These are phyloP conservation scores for Aspergillus fijiensis DNA, from an alignment of 2,329 filamentous ascomycete species.

Conservation along the genomic window DNA sequence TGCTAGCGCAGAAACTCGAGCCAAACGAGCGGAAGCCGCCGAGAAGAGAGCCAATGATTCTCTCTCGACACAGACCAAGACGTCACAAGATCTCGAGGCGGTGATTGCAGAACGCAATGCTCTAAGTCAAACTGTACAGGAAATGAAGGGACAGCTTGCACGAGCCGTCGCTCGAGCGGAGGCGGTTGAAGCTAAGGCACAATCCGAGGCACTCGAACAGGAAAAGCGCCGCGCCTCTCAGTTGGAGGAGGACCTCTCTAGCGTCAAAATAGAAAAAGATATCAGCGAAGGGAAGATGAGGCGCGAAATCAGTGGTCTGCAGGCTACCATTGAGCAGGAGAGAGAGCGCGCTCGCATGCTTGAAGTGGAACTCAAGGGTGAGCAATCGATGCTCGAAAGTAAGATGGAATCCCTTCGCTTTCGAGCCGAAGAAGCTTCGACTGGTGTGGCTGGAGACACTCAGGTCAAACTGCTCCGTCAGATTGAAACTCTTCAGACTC, in stretches of 20 bases:
- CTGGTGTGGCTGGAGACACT: conserved; percentile 74
- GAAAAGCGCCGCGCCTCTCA: conserved; percentile 59
- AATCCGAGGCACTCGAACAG: conserved; percentile 66
- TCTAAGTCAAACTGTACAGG: conserved; percentile 64
- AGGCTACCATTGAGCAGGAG: conserved; percentile 70
- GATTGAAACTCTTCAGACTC: conserved; percentile 91
- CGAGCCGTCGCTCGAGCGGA: conserved; percentile 67
- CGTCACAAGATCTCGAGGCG: conserved; percentile 59
- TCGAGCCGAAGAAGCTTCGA: conserved; percentile 84
- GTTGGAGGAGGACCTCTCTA: conserved; percentile 64
- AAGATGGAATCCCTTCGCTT: conserved; percentile 85
- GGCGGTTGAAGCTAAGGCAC: conserved; percentile 63
- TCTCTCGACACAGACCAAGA: conserved; percentile 51
- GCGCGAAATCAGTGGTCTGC: conserved; percentile 68
- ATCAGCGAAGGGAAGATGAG: conserved; percentile 69
- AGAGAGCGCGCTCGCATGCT: conserved; percentile 66
- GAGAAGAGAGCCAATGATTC: conserved; percentile 58
- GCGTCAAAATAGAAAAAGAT: conserved; percentile 71
- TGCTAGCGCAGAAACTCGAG: conserved; percentile 52
- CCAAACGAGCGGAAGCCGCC: conserved; percentile 59
- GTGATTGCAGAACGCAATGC: conserved; percentile 63
- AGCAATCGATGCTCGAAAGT: conserved; percentile 74
- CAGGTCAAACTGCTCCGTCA: conserved; percentile 89
- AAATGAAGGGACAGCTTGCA: conserved; percentile 68
- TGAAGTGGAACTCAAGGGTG: conserved; percentile 77